These are phyloP conservation scores for Blastobotrys parvus DNA, from an alignment of 805 yeast genomes.

Conservation along the genomic window DNA sequence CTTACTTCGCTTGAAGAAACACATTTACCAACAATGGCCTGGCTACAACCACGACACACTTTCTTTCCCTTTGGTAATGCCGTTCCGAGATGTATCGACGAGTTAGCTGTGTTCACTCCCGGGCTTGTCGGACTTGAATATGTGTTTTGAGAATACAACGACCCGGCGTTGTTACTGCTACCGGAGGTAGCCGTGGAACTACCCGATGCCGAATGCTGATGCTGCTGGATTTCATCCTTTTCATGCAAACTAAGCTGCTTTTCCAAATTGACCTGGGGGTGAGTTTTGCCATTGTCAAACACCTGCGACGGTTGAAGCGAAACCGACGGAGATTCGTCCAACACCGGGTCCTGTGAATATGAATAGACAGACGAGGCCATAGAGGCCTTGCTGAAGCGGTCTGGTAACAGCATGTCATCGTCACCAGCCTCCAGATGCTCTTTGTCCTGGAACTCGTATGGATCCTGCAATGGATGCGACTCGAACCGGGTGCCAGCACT, in stretches of 20 bases:
- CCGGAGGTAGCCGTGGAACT: not conserved
- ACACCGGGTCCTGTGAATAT: not conserved
- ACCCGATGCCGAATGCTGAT: not conserved
- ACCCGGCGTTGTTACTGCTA: not conserved
- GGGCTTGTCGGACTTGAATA: slow-evolving; percentile 1
- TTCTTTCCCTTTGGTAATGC: slow-evolving; percentile 1
- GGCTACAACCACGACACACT: slow-evolving; percentile 62
- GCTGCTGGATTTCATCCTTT: not conserved
- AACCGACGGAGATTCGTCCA: slow-evolving; percentile 1
- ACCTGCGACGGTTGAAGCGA: not conserved
- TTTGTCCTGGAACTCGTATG: no score
- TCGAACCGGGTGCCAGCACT: not conserved
- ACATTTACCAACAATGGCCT: slow-evolving; percentile 50
- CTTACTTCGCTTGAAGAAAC: slow-evolving; percentile 65
- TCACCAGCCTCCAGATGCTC: not conserved
- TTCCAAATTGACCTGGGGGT: not conserved
- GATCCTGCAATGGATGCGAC: not conserved
- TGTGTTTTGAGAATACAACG: not conserved
- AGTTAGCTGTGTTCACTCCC: not conserved
- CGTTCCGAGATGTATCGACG: not conserved
- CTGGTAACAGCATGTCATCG: no score
- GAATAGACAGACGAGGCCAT: slow-evolving; percentile 7
- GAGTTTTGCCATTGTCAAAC: not conserved
- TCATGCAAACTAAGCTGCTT: not conserved
- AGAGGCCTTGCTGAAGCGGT: not conserved